These are phyloP conservation scores for Coprinopsis marcescibilis DNA, from an alignment of 768 basidiomycete species.

Conservation along the genomic window DNA sequence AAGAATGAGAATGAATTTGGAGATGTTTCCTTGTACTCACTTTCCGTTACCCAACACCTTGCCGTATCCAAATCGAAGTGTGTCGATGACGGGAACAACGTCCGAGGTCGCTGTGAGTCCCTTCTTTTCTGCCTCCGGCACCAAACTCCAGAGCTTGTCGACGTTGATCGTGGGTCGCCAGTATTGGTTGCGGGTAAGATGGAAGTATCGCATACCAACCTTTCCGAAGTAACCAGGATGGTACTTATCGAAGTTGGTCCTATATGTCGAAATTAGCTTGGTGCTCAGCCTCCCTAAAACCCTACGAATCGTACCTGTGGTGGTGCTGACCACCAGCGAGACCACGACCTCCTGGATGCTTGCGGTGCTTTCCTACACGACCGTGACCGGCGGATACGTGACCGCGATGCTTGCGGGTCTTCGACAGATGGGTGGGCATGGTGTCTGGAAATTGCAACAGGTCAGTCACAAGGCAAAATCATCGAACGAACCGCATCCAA, in stretches of 20 bases:
- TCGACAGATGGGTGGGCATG: conserved; percentile 95
- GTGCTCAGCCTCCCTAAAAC: neutral
- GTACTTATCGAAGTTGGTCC: conserved; percentile 98
- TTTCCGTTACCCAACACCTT: conserved; percentile 94
- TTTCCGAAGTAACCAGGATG: conserved; percentile 99
- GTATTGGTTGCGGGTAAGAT: conserved; percentile 82
- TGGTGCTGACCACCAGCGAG: conserved; percentile 99
- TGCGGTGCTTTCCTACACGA: conserved; percentile 99
- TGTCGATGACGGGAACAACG: conserved; percentile 94
- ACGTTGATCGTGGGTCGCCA: conserved; percentile 98
- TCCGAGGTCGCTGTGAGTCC: conserved; percentile 67
- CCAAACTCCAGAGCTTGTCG: conserved; percentile 93
- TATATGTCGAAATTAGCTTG: conserved; percentile 19
- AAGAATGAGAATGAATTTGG: neutral
- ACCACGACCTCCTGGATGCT: conserved; percentile 99
- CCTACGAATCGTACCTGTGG: conserved; percentile 70
- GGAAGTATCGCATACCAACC: conserved; percentile 99
- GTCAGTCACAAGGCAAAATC: conserved; percentile 16
- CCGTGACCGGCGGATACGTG: conserved; percentile 99
- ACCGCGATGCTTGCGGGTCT: conserved; percentile 98
- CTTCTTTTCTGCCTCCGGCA: conserved; percentile 80
- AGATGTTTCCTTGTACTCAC: conserved; percentile 36
- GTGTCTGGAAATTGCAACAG: conserved; percentile 25
- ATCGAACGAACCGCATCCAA: conserved; percentile 46
- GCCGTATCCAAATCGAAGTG: conserved; percentile 74